Conservation (phyloP, 768 basidiomycete species). For the Porphyrellus cyaneotinctus region DNA sequence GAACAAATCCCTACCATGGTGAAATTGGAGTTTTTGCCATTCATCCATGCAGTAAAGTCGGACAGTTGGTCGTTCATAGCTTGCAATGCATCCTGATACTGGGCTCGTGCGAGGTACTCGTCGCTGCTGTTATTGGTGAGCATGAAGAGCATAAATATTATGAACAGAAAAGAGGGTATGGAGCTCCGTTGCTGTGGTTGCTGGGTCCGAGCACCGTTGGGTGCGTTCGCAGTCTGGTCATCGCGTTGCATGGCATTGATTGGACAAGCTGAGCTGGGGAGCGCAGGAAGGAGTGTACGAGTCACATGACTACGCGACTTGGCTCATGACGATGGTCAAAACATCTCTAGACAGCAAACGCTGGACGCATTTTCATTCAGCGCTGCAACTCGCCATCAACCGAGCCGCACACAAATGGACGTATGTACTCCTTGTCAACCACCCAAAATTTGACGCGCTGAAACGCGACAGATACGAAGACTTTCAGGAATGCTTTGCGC, state of each 20-base stretch:
- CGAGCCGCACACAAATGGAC: constrained; percentile 52
- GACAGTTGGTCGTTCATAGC: constrained; percentile 55
- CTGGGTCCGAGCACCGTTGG: constrained; percentile 10
- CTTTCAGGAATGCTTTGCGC: constrained; percentile 60
- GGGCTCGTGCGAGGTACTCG: constrained; percentile 57
- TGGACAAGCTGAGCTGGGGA: background rate
- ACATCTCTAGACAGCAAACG: constrained; percentile 38
- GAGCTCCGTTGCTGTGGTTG: constrained; percentile 52
- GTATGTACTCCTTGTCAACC: constrained; percentile 29
- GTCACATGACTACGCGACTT: constrained; percentile 20
- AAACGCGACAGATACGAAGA: constrained; percentile 40
- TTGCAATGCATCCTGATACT: constrained; percentile 62
- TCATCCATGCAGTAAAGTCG: constrained; percentile 77
- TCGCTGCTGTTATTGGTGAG: constrained; percentile 72
- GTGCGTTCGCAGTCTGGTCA: constrained; percentile 16
- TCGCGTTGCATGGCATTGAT: constrained; percentile 29
- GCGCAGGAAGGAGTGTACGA: background rate
- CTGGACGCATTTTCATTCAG: constrained; percentile 49
- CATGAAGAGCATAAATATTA: constrained; percentile 73
- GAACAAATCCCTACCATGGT: constrained; percentile 46
- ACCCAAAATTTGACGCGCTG: background rate
- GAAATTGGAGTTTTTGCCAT: constrained; percentile 63
- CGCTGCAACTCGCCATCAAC: constrained; percentile 50
- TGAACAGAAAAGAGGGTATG: constrained; percentile 68
- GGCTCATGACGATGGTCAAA: constrained; percentile 18